These are phyloP conservation scores for Melastoma malabathricum DNA, from an alignment of 345 rosid species.

Conservation along the genomic window DNA sequence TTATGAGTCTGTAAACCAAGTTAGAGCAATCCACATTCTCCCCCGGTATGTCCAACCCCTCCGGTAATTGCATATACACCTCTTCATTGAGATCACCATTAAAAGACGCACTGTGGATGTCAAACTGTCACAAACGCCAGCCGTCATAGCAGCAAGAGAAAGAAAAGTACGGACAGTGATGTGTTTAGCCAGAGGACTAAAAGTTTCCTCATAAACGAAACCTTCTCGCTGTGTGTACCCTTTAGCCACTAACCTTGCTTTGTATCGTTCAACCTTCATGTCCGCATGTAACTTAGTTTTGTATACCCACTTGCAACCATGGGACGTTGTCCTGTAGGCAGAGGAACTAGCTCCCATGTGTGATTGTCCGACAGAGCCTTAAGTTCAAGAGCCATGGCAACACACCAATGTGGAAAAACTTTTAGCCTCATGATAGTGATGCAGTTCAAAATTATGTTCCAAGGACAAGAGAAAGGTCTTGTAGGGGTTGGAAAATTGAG, in stretches of 20 bases:
- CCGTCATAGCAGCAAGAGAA: not conserved
- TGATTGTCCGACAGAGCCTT: not conserved
- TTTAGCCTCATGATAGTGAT: not conserved
- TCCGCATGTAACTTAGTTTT: not conserved
- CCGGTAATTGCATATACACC: too few relatives aligned
- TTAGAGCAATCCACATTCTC: not conserved
- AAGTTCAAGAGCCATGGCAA: not conserved
- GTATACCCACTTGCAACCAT: constrained; percentile 2
- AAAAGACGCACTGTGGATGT: too few relatives aligned
- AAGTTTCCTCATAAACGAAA: not conserved
- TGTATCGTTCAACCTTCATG: not conserved
- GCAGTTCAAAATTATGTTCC: not conserved
- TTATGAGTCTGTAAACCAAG: not conserved
- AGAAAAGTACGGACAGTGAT: not conserved
- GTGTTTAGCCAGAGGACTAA: not conserved
- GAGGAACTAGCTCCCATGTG: not conserved
- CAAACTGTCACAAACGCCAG: too few relatives aligned
- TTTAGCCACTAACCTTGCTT: not conserved
- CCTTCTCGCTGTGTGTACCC: not conserved
- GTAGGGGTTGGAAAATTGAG: too few relatives aligned
- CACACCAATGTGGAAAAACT: not conserved
- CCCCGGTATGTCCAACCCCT: not conserved
- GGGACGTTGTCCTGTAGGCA: not conserved
- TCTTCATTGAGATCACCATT: too few relatives aligned
- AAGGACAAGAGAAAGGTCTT: too few relatives aligned